Percentiles rank a stretch among this genome's conserved stretches.
phyloP scores from a whole-genome alignment of 306 rosid genomes.

The Betula pendula region DNA sequence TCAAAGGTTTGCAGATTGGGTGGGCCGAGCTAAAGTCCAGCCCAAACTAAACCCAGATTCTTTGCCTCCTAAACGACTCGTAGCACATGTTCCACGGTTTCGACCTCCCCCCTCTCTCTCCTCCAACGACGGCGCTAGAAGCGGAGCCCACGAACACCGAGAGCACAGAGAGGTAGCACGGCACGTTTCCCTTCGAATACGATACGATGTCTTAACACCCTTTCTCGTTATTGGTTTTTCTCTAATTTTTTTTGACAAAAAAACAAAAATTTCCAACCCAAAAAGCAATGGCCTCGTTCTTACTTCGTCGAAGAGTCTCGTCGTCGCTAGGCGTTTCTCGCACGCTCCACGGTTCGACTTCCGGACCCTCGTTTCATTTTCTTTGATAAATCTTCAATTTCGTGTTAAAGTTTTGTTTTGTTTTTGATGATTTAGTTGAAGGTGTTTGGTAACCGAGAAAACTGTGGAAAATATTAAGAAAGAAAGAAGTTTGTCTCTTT shows the following conservation, averaged over 20 bases:
- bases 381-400: neutral
- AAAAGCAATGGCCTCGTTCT: conserved; percentile 46
- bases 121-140: neutral
- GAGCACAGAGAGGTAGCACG: conserved; percentile 11
- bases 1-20: neutral
- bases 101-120: neutral
- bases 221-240: neutral
- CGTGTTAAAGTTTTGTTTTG: neutral
- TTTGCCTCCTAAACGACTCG: neutral
- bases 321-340: conserved; percentile 33
- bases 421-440: neutral
- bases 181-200: conserved; percentile 4
- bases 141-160: conserved; percentile 11
- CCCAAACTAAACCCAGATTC: neutral
- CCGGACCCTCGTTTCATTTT: neutral
- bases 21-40: neutral
- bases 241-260: neutral
- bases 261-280: neutral
- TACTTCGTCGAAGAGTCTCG: conserved; percentile 46
- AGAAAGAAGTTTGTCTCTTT: neutral
- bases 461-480: neutral
- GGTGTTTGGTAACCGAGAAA: neutral
- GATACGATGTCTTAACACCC: neutral
- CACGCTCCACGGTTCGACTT: conserved; percentile 41
- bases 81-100: neutral